Conservation (phyloP, 345 rosid genomes). For the Brassica incana region DNA sequence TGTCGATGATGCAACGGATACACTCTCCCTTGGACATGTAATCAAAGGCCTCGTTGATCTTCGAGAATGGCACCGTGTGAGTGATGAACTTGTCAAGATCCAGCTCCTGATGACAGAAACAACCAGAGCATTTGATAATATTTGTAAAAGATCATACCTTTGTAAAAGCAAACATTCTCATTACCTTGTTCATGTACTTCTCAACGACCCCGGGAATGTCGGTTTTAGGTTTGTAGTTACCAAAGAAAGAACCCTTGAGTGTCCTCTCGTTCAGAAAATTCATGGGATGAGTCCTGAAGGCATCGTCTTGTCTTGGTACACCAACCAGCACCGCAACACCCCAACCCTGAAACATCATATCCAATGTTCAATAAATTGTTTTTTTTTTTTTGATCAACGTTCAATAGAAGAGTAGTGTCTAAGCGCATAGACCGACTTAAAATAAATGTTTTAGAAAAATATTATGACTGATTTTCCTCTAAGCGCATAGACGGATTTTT, state of each 20-base stretch:
- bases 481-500: too few species aligned
- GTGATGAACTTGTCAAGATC: slow-evolving; percentile 68
- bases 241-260: slow-evolving; percentile 66
- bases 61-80: slow-evolving; percentile 53
- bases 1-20: slow-evolving; percentile 55
- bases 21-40: slow-evolving; percentile 56
- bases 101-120: slow-evolving; percentile 28
- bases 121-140: too few species aligned
- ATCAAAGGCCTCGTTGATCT: slow-evolving; percentile 64
- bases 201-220: slow-evolving; percentile 68
- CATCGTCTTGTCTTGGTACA: slow-evolving; percentile 62
- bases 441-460: too few species aligned
- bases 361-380: too few species aligned
- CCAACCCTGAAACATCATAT: slow-evolving; percentile 53
- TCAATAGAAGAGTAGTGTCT: too few species aligned
- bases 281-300: slow-evolving; percentile 60
- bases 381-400: too few species aligned
- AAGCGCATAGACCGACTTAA: too few species aligned
- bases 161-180: background rate
- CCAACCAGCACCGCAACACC: slow-evolving; percentile 77
- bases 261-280: slow-evolving; percentile 65
- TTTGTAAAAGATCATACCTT: background rate
- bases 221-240: slow-evolving; percentile 65
- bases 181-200: slow-evolving; percentile 56
- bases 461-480: too few species aligned